Base-by-base conservation (phyloP, 2,329 filamentous ascomycete species). In the Chaetomium sp. region DNA sequence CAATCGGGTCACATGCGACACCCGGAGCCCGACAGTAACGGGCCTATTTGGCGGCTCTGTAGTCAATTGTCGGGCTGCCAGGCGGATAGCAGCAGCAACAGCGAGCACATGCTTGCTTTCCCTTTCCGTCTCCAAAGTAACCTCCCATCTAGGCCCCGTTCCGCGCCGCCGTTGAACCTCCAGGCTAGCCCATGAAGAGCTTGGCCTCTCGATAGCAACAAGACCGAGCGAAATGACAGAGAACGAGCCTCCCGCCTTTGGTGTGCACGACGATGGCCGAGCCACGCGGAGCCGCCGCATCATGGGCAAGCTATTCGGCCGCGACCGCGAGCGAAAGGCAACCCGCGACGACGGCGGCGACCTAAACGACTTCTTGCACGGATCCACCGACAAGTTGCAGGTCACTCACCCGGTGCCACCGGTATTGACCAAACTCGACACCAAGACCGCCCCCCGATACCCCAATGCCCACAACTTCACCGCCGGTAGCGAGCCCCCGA, bases 291-390 rank as follows among this genome's bases (percentile, higher is more conserved):
- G 81, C 71, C 81, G 81, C 71, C 85, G 86, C 66, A 75, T 89
- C 55, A 88, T 88, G 82, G 86, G 86, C 69, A 87, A 86, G 78
- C 78, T 89, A 64, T 87, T 87, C 72, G 80, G 80, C 63, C 75
- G 71, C 57, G 68, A 71, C 57, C 73, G 73, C 33, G 69, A 76
- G 71, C 73, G 75, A 69, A 75, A 78, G 73, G 64, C 70, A 67
- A 71, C 70, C 69, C 76, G 67, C 71, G 78, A 79, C 65, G 74
- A 77, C 65, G 76, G 75, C 50, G 78, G 77, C 70, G 81, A 85
- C 57, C 78, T 89, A 67, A 82, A 87, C 72, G 82, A 83, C 68
- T 89, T 89, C 74, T 79, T 89, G 59, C 81, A 81, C 71, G 83
- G 83, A 65, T 78, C 81, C 45, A 77, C 83, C 65, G 85, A 88